Conservation (phyloP, 2,329 filamentous ascomycete genomes). For the Hymenoscyphus infarciens region DNA sequence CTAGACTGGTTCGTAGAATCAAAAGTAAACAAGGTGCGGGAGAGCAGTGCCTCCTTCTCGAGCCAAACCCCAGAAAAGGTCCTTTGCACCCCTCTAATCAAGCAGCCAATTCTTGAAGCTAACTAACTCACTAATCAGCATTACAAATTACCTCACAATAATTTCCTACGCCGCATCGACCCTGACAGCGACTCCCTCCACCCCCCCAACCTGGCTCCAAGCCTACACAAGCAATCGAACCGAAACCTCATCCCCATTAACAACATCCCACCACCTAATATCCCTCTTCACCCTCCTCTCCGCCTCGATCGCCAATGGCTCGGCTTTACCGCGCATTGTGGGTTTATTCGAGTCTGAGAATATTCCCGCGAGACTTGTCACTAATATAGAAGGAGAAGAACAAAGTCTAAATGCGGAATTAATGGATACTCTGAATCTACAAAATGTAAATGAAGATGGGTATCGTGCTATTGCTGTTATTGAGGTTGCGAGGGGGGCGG, state of each 20-base stretch:
- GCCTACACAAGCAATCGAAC: constrained; percentile 46
- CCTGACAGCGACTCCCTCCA: constrained; percentile 30
- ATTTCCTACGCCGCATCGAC: constrained; percentile 59
- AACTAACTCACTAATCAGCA: constrained; percentile 37
- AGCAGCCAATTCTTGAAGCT: neutral
- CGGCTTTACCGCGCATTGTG: constrained; percentile 67
- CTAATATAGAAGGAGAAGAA: neutral
- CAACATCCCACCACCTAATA: constrained; percentile 53
- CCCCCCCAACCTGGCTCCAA: constrained; percentile 46
- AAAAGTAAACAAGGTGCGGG: no score
- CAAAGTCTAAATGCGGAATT: neutral
- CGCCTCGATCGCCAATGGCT: constrained; percentile 59
- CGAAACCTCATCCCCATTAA: constrained; percentile 46
- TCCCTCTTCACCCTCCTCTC: constrained; percentile 66
- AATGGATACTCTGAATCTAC: constrained; percentile 50
- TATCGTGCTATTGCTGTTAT: constrained; percentile 71
- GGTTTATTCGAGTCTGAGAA: constrained; percentile 46
- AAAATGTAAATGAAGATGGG: constrained; percentile 64
- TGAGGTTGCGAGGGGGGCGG: constrained; percentile 47
- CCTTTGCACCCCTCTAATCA: no score
- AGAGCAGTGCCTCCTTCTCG: no score
- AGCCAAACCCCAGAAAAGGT: no score
- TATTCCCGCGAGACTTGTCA: neutral
- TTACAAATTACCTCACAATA: constrained; percentile 64
- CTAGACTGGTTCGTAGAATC: no score